phyloP scores from a whole-genome alignment of 73 alveolate genomes.

The Paramecium tetraurelia region DNA sequence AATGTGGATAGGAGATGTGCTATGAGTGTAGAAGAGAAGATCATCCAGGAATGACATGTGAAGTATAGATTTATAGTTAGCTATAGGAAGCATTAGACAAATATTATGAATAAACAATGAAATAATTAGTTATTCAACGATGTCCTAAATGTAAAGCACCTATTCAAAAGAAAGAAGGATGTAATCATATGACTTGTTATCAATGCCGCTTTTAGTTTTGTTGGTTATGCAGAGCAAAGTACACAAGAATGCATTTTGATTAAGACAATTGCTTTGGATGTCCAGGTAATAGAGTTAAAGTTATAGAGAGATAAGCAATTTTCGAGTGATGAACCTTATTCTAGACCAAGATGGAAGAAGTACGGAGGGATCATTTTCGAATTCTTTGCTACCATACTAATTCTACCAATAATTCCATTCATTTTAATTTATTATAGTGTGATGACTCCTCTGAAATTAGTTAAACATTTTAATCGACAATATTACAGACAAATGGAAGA shows the following conservation, averaged over 20 bases:
- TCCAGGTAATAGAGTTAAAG: not conserved
- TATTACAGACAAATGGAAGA: not conserved
- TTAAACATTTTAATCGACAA: not conserved
- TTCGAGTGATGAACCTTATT: not conserved
- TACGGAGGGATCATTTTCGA: constrained; percentile 35
- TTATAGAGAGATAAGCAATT: not conserved
- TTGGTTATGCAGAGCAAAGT: constrained; percentile 40
- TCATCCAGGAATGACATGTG: constrained; percentile 33
- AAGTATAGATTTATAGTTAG: not conserved
- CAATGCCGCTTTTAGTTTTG: constrained; percentile 13
- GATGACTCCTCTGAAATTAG: constrained; percentile 11
- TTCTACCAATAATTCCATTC: not conserved
- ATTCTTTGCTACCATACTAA: not conserved
- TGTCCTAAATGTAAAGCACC: constrained; percentile 50
- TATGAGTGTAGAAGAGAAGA: constrained; percentile 21
- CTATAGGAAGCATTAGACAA: constrained; percentile 20
- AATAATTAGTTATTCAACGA: not conserved
- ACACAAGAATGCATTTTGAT: constrained; percentile 50
- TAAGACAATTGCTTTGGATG: constrained; percentile 47
- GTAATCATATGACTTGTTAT: constrained; percentile 48
- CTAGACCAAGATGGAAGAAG: constrained; percentile 13
- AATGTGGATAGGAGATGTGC: constrained; percentile 46
- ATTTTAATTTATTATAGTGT: not conserved
- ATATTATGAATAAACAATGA: not conserved
- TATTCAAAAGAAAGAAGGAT: constrained; percentile 26